These are phyloP conservation scores for Centella asiatica DNA, from an alignment of 129 eudicot genomes.

Conservation along the genomic window DNA sequence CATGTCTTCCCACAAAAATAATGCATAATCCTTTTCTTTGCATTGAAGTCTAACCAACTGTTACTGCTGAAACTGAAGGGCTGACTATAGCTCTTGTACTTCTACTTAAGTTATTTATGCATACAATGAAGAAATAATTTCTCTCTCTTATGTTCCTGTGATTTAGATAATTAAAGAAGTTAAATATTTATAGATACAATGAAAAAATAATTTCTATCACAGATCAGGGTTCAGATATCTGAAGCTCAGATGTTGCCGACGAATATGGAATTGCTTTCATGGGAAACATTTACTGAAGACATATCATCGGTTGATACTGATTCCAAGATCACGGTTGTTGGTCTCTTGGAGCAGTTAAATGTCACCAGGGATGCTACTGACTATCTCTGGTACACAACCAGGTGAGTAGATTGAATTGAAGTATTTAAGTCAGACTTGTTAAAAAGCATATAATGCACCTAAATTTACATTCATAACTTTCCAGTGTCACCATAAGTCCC, in stretches of 20 bases:
- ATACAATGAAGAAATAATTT: background rate
- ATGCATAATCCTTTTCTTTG: background rate
- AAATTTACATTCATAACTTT: constrained; percentile 17
- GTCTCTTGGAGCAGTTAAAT: constrained; percentile 74
- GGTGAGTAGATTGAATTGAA: constrained; percentile 29
- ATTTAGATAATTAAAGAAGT: background rate
- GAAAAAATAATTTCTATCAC: no score
- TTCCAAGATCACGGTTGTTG: constrained; percentile 43
- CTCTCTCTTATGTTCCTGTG: background rate
- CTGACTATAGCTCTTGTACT: background rate
- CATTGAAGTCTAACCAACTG: background rate
- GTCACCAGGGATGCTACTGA: constrained; percentile 80
- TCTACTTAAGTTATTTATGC: background rate
- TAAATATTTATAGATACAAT: no score
- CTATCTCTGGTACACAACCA: constrained; percentile 85
- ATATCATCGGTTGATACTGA: constrained; percentile 34
- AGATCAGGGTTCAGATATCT: constrained; percentile 47
- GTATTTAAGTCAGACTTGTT: background rate
- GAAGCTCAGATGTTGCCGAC: constrained; percentile 46
- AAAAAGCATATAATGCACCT: background rate
- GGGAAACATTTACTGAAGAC: constrained; percentile 74
- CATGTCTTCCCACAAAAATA: background rate
- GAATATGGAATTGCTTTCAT: constrained; percentile 32
- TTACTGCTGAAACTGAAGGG: background rate
- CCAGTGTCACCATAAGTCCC: constrained; percentile 58